phyloP scores from a whole-genome alignment of 192 early-diverging fungal species.

The Coemansia sp. region DNA sequence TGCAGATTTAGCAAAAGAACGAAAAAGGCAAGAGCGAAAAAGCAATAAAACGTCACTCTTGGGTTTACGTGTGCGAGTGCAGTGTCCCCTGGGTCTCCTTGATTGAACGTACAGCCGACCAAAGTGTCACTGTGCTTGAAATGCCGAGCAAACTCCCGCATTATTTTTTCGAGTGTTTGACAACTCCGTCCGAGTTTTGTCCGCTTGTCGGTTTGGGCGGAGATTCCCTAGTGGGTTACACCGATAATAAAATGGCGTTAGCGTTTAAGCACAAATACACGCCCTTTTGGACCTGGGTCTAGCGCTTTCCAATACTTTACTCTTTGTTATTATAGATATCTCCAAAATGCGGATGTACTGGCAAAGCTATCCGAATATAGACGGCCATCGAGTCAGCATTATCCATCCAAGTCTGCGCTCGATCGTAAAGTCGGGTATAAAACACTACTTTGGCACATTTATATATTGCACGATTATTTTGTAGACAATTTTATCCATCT shows the following conservation, averaged over 20 bases:
- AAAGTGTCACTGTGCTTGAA: neutral
- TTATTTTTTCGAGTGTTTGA: no score
- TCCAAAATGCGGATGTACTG: neutral
- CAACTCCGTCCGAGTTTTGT: no score
- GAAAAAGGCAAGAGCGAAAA: neutral
- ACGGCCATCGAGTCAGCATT: neutral
- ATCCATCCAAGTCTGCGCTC: neutral
- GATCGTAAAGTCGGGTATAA: neutral
- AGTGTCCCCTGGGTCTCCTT: conserved; percentile 6
- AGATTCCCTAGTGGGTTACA: no score
- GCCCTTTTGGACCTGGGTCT: neutral
- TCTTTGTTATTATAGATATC: neutral
- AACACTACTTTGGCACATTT: neutral
- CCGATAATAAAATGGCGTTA: neutral
- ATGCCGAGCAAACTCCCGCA: neutral
- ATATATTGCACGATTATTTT: neutral
- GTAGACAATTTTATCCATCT: neutral
- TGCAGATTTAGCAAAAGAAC: neutral
- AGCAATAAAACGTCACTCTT: conserved; percentile 3
- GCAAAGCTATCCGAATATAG: neutral
- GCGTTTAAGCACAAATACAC: neutral
- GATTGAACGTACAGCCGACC: neutral
- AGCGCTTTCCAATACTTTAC: neutral
- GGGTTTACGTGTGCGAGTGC: conserved; percentile 4
- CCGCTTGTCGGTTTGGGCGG: no score